phyloP scores from a whole-genome alignment of 352 stramenopile genomes.

The Globisporangium barbulae region DNA sequence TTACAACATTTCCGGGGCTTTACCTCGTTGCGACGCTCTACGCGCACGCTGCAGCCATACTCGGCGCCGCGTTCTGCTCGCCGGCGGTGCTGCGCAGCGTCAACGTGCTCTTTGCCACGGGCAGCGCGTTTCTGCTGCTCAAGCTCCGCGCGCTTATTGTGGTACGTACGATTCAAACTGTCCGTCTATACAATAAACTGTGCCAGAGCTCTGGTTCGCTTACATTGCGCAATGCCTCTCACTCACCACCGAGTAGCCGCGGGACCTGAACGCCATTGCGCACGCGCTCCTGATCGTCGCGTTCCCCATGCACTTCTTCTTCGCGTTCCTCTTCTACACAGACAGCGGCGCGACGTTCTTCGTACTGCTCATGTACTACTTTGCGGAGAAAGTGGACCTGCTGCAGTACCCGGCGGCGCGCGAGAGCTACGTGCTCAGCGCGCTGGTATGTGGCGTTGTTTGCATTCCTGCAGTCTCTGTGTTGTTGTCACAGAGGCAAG shows the following conservation, averaged over 20 bases:
- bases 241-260: conserved; percentile 19
- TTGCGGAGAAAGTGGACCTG: conserved; percentile 55
- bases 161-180: conserved; percentile 12
- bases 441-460: conserved; percentile 32
- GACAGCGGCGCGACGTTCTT: conserved; percentile 86
- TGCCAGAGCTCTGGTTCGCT: neutral
- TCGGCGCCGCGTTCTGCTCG: conserved; percentile 47
- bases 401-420: conserved; percentile 26
- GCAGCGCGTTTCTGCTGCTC: conserved; percentile 49
- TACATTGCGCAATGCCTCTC: neutral
- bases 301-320: conserved; percentile 88
- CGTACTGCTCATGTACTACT: conserved; percentile 78
- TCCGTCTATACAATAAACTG: neutral
- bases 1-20: conserved; percentile 90
- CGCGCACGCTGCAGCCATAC: conserved; percentile 18
- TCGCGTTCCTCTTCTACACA: conserved; percentile 90
- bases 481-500: neutral
- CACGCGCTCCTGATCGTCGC: conserved; percentile 67
- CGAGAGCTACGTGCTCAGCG: conserved; percentile 54
- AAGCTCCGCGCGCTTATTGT: conserved; percentile 40
- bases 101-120: conserved; percentile 79
- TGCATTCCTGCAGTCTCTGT: neutral
- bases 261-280: conserved; percentile 42
- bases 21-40: conserved; percentile 68
- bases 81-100: conserved; percentile 55